These are phyloP conservation scores for Lachancea lanzarotensis DNA, from an alignment of 805 yeast species.

Conservation along the genomic window DNA sequence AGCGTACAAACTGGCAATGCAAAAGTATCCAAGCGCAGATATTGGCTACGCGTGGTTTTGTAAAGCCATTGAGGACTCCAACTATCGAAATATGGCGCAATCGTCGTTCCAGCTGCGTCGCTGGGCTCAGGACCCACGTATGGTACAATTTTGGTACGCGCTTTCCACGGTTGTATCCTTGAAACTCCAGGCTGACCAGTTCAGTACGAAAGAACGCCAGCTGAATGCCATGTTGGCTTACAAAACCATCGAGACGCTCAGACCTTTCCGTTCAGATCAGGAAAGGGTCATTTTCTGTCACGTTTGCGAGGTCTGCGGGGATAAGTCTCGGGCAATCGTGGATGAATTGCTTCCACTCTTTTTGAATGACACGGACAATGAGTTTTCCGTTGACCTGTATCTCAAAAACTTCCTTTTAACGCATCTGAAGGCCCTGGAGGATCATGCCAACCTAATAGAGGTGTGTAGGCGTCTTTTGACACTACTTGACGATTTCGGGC, in stretches of 20 bases:
- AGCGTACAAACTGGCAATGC: conserved; percentile 52
- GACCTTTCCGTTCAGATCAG: conserved; percentile 53
- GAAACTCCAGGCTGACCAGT: conserved; percentile 31
- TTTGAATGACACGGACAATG: conserved; percentile 15
- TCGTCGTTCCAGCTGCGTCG: conserved; percentile 38
- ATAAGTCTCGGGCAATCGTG: conserved; percentile 34
- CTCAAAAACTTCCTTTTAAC: conserved; percentile 50
- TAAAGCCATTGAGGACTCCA: conserved; percentile 40
- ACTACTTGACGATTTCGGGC: conserved; percentile 59
- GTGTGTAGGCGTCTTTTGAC: conserved; percentile 39
- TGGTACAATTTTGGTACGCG: conserved; percentile 49
- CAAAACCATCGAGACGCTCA: conserved; percentile 45
- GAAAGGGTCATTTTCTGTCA: conserved; percentile 56
- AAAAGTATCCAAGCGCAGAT: conserved; percentile 47
- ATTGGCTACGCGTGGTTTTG: conserved; percentile 53
- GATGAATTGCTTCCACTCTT: conserved; percentile 28
- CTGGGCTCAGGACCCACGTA: conserved; percentile 34
- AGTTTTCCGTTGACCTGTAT: conserved; percentile 47
- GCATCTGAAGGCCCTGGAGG: conserved; percentile 36
- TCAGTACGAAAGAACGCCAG: conserved; percentile 40
- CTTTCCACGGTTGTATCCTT: conserved; percentile 39
- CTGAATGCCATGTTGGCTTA: conserved; percentile 45
- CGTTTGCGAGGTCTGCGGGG: conserved; percentile 35
- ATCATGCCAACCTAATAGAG: conserved; percentile 40
- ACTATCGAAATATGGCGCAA: conserved; percentile 49